Conservation (phyloP, 441 rosid species). For the Euphorbia schlechtendalii region DNA sequence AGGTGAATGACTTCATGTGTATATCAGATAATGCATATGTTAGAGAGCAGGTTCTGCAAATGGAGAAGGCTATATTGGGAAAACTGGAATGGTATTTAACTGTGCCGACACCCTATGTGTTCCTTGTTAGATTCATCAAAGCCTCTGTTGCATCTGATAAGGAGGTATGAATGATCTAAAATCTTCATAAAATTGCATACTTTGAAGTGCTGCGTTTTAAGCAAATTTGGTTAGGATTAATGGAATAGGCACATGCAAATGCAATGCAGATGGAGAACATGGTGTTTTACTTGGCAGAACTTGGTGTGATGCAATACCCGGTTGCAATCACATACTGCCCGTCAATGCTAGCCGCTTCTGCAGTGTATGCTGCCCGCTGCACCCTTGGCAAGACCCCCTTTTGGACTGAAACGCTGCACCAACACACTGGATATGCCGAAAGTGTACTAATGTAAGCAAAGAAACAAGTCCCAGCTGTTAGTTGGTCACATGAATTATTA, state of each 20-base stretch:
- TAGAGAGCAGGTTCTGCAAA: slow-evolving; percentile 52
- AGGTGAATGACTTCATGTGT: slow-evolving; percentile 71
- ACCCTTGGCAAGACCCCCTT: slow-evolving; percentile 41
- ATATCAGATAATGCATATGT: slow-evolving; percentile 64
- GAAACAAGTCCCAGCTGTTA: too few species aligned
- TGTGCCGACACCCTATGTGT: slow-evolving; percentile 80
- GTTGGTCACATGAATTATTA: too few species aligned
- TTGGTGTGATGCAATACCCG: slow-evolving; percentile 67
- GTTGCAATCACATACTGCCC: slow-evolving; percentile 36
- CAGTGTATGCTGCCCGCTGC: slow-evolving; percentile 78
- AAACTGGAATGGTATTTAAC: slow-evolving; percentile 69
- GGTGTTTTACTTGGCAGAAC: slow-evolving; percentile 70
- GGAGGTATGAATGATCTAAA: slow-evolving; percentile 23
- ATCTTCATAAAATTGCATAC: not conserved
- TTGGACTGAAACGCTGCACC: slow-evolving; percentile 68
- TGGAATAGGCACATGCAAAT: too few species aligned
- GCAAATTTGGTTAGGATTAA: not conserved
- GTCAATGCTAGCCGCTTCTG: slow-evolving; percentile 80
- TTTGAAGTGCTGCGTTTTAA: not conserved
- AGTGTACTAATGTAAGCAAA: slow-evolving; percentile 39
- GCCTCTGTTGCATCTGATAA: slow-evolving; percentile 51
- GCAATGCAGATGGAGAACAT: slow-evolving; percentile 48
- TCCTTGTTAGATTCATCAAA: slow-evolving; percentile 66
- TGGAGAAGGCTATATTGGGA: slow-evolving; percentile 78
- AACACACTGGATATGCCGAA: slow-evolving; percentile 71